Percentiles rank a stretch among this genome's conserved stretches.
phyloP scores from a whole-genome alignment of 345 rosid genomes.

The Camelina neglecta region DNA sequence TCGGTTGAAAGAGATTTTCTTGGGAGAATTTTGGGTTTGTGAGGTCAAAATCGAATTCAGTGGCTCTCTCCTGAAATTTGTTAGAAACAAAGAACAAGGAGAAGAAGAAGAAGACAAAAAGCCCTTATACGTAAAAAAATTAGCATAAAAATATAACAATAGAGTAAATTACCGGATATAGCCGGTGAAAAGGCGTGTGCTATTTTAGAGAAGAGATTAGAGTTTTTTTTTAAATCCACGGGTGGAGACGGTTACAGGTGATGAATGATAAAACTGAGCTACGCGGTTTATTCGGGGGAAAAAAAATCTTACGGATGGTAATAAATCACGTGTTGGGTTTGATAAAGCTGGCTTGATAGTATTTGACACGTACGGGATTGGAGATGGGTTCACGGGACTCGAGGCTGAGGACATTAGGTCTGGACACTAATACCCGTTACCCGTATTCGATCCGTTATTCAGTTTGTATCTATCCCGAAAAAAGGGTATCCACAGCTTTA shows the following conservation, averaged over 20 bases:
- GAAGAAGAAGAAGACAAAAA: slow-evolving; percentile 8
- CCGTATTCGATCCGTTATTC: no score
- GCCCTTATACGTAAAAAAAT: neutral
- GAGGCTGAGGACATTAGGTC: neutral
- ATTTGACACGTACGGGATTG: neutral
- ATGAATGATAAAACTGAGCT: neutral
- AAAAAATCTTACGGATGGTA: neutral
- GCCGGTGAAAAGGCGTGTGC: slow-evolving; percentile 26
- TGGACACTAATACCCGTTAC: no score
- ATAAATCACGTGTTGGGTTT: neutral
- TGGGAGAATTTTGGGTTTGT: neutral
- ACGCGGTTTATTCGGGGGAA: slow-evolving; percentile 4
- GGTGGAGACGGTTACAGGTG: slow-evolving; percentile 30
- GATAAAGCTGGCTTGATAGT: neutral
- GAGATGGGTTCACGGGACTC: slow-evolving; percentile 3
- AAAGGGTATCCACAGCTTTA: no score
- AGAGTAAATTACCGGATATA: slow-evolving; percentile 33
- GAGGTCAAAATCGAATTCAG: slow-evolving; percentile 30
- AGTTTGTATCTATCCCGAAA: no score
- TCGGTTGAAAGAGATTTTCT: slow-evolving; percentile 16
- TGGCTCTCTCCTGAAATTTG: slow-evolving; percentile 41
- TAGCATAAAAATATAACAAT: neutral
- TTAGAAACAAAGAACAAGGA: slow-evolving; percentile 9
- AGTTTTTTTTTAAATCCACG: neutral
- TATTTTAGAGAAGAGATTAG: neutral